Percentiles rank a stretch among this genome's conserved stretches.
Evolutionary conservation across 805 yeast species (phyloP).

Genomic region (Monosporozyma unispora): DNA sequence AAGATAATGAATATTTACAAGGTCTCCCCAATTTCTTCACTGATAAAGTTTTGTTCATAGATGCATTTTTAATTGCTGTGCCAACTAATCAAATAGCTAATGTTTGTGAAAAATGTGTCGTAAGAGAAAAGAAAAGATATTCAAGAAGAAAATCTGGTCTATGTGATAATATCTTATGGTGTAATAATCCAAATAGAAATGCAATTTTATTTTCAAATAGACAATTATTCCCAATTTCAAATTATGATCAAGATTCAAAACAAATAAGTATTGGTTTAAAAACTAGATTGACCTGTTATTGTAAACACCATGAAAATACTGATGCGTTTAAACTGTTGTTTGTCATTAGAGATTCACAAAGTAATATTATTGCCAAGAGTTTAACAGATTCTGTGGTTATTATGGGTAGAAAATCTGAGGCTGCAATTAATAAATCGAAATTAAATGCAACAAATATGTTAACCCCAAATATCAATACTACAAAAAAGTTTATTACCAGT

Average conservation of each 20-base stretch:
- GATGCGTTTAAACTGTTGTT: slow-evolving; percentile 72
- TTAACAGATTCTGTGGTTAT: slow-evolving; percentile 73
- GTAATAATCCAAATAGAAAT: slow-evolving; percentile 61
- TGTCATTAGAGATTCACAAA: slow-evolving; percentile 52
- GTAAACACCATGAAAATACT: slow-evolving; percentile 89
- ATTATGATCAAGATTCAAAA: slow-evolving; percentile 23
- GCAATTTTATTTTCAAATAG: slow-evolving; percentile 88
- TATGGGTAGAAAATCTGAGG: slow-evolving; percentile 86
- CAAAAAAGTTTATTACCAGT: neutral
- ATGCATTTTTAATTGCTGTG: slow-evolving; percentile 66
- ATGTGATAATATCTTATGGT: slow-evolving; percentile 69
- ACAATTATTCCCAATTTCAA: slow-evolving; percentile 82
- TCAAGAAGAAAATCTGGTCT: slow-evolving; percentile 81
- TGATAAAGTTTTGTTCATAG: slow-evolving; percentile 54
- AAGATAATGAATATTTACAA: slow-evolving; percentile 30
- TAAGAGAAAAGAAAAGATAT: slow-evolving; percentile 90
- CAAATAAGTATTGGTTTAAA: slow-evolving; percentile 38
- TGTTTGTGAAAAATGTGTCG: slow-evolving; percentile 81
- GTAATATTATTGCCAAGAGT: slow-evolving; percentile 61
- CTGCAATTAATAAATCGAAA: neutral
- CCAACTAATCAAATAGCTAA: slow-evolving; percentile 46
- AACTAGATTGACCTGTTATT: slow-evolving; percentile 85
- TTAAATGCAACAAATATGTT: neutral
- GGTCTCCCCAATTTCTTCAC: slow-evolving; percentile 55
- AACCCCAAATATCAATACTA: neutral